Conservation (phyloP, 495 filamentous ascomycete genomes). For the Tetracladium marchalianum region DNA sequence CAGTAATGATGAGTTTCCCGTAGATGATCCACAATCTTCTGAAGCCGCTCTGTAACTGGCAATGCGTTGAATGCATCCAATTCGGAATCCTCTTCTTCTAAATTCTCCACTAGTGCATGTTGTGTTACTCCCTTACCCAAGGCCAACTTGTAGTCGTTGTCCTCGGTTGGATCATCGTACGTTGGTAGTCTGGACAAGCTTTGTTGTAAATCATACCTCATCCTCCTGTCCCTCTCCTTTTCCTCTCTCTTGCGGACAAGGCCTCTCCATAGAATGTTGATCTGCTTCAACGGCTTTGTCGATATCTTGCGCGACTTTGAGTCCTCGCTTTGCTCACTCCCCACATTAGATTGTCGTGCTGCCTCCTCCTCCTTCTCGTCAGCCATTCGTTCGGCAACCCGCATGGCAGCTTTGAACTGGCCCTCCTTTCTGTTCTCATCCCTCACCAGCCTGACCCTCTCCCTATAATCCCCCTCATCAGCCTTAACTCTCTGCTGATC, state of each 20-base stretch:
- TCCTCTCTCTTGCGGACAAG: constrained; percentile 58
- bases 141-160: constrained; percentile 39
- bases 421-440: constrained; percentile 60
- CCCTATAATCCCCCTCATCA: constrained; percentile 67
- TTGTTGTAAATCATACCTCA: constrained; percentile 59
- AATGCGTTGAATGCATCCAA: constrained; percentile 75
- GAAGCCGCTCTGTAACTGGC: constrained; percentile 50
- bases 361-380: constrained; percentile 17
- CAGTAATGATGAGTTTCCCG: constrained; percentile 71
- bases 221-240: constrained; percentile 57
- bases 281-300: constrained; percentile 38
- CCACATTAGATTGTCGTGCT: constrained; percentile 8
- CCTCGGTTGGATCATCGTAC: constrained; percentile 42
- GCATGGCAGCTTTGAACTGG: constrained; percentile 65
- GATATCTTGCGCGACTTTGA: constrained; percentile 34
- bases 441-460: constrained; percentile 59
- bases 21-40: constrained; percentile 54
- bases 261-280: constrained; percentile 74
- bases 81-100: constrained; percentile 77
- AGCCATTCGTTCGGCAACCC: constrained; percentile 63
- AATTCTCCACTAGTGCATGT: constrained; percentile 50
- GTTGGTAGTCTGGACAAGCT: constrained; percentile 40
- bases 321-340: constrained; percentile 12
- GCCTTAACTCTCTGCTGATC: constrained; percentile 52
- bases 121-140: constrained; percentile 30